Base-by-base conservation (phyloP, 352 stramenopile genomes). In the Globisporangium iwayamae region DNA sequence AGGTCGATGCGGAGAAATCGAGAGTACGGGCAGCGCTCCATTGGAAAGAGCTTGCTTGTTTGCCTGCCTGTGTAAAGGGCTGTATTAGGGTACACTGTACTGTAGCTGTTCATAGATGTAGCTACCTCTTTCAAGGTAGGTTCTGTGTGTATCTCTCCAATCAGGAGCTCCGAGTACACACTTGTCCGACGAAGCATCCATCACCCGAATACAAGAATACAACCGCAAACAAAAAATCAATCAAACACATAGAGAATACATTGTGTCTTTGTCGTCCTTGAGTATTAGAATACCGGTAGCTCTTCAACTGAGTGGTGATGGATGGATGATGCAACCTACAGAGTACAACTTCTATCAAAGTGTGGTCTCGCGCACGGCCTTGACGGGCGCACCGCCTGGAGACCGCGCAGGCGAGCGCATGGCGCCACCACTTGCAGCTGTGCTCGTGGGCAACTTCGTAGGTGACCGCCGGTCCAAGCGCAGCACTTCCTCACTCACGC, bases 321-420 rank as follows among this genome's bases (percentile, higher is more conserved):
- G 34, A 38, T 38, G 34, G 34, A 38, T 38, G 34, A 38, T 38
- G 34, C 9, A 38, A 38, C 34, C 34, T 34, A 32, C 25, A 20
- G 25, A 34, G 20, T 34, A 34, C 22, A 34, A 28, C 25, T 28
- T 34, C 11, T 30, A 39, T 56, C 51, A 69, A 34, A 69, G 20
- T 18, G 57, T 66, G n/a, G 56, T 69, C 34, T 69, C 57, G 13
- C 56, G 60, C 38, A 60, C 60, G 30, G 56, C 43, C 32, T 52
- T 59, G 45, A 68, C 57, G 30, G 45, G 51, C 34, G 46, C 28
- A 38, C 30, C 43, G 34, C 18, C 14, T 10, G 57, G 63, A 28
- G 57, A 55, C 1, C 38, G 50, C 34, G 25, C 28, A 9, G 50
- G 55, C 4, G 51, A 57, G 16, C 51, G 54, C 59, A n/a, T 28